phyloP scores from a whole-genome alignment of 225 moss, liverwort and hornwort species.

The Antitrichia curtipendula region DNA sequence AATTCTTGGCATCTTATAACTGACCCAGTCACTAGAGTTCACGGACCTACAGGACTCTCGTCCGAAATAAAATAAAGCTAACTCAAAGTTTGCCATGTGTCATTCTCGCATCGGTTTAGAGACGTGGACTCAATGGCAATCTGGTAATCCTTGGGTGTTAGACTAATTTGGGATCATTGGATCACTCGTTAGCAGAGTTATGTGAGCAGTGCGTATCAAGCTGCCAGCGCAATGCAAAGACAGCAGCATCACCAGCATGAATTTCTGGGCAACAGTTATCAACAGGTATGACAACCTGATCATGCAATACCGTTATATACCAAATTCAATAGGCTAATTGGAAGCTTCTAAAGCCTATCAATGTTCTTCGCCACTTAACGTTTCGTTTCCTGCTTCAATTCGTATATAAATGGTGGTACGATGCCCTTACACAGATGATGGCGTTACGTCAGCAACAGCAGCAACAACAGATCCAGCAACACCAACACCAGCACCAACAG shows the following conservation, averaged over 20 bases:
- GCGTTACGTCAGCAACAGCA: slow-evolving; percentile 26
- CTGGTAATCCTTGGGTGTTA: not conserved
- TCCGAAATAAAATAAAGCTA: not conserved
- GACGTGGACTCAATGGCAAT: not conserved
- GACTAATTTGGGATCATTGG: not conserved
- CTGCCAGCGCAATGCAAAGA: slow-evolving; percentile 37
- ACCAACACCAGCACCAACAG: slow-evolving; percentile 18
- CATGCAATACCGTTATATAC: not conserved
- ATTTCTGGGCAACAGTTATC: slow-evolving; percentile 43
- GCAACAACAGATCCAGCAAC: slow-evolving; percentile 4
- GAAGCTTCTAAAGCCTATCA: not conserved
- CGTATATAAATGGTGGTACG: not conserved
- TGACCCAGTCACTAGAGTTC: not conserved
- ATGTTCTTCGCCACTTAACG: not conserved
- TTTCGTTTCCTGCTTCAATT: not conserved
- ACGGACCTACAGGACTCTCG: not conserved
- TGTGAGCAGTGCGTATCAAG: slow-evolving; percentile 48
- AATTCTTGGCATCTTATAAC: not conserved
- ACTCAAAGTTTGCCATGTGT: not conserved
- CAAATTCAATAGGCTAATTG: not conserved
- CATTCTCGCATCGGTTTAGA: not conserved
- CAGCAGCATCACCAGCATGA: slow-evolving; percentile 54
- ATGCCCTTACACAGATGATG: slow-evolving; percentile 12
- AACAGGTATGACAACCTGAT: slow-evolving; percentile 10
- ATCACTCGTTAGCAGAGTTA: slow-evolving; percentile 18